Evolutionary conservation across 2,329 filamentous ascomycete genomes (phyloP).

Genomic region (Sclerotinia minor): DNA sequence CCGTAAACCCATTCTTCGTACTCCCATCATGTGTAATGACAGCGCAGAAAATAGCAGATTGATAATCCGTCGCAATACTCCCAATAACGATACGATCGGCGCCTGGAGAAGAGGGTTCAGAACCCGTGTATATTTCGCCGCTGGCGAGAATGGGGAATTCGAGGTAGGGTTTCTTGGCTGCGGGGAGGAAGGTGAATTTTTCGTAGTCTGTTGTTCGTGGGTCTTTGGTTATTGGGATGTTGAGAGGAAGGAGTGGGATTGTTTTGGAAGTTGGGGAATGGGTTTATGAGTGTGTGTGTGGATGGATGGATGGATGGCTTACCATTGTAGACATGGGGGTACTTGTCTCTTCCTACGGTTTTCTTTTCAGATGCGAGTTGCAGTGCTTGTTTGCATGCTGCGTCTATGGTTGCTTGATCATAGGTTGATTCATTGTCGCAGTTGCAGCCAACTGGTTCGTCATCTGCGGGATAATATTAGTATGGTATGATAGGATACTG

Average conservation of each 20-base stretch:
- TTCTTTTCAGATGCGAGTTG: constrained; percentile 34
- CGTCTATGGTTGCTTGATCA: constrained; percentile 34
- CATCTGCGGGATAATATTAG: constrained; percentile 25
- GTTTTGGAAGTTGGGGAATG: not conserved
- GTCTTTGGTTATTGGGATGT: not conserved
- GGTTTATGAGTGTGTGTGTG: not conserved
- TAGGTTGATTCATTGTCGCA: constrained; percentile 36
- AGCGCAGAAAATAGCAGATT: constrained; percentile 39
- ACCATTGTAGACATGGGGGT: constrained; percentile 42
- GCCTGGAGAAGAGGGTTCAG: constrained; percentile 36
- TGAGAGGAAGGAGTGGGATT: not conserved
- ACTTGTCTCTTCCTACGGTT: constrained; percentile 38
- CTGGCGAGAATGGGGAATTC: constrained; percentile 40
- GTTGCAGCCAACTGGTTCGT: constrained; percentile 33
- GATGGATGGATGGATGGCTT: too few relatives aligned
- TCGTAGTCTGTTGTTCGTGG: constrained; percentile 37
- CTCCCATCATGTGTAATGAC: constrained; percentile 40
- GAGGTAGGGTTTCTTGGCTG: constrained; percentile 38
- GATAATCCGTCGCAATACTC: constrained; percentile 37
- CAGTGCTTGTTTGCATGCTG: constrained; percentile 36
- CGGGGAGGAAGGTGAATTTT: constrained; percentile 39
- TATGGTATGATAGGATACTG: too few relatives aligned
- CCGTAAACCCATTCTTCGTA: constrained; percentile 39
- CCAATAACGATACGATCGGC: constrained; percentile 42
- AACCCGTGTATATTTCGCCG: constrained; percentile 34